phyloP scores from a whole-genome alignment of 352 stramenopile species.

The Pythium sukuiense region DNA sequence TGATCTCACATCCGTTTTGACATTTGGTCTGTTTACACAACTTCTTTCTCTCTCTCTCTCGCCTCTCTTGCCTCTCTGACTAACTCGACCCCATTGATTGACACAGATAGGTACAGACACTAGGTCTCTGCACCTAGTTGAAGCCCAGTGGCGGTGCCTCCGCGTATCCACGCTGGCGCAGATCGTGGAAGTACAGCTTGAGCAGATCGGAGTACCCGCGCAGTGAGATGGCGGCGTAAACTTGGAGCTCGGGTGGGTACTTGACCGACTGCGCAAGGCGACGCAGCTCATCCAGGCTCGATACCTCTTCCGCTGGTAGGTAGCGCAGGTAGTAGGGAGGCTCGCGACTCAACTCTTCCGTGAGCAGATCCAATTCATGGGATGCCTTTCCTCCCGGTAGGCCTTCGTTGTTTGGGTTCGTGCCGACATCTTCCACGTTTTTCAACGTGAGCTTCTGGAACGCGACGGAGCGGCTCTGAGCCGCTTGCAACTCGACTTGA shows the following conservation, averaged over 20 bases:
- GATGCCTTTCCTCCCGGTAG: slow-evolving; percentile 54
- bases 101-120: background rate
- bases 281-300: slow-evolving; percentile 57
- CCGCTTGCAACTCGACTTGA: slow-evolving; percentile 51
- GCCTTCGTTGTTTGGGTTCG: slow-evolving; percentile 46
- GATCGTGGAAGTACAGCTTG: slow-evolving; percentile 64
- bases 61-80: background rate
- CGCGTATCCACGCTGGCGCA: slow-evolving; percentile 44
- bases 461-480: slow-evolving; percentile 46
- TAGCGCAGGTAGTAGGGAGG: slow-evolving; percentile 77
- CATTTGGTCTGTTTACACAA: background rate
- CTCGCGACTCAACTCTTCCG: slow-evolving; percentile 56
- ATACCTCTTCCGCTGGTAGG: slow-evolving; percentile 61
- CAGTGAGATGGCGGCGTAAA: slow-evolving; percentile 64
- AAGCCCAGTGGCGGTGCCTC: slow-evolving; percentile 57
- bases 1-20: background rate
- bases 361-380: slow-evolving; percentile 56
- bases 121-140: background rate
- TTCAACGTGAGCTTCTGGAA: slow-evolving; percentile 58
- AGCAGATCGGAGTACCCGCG: slow-evolving; percentile 62
- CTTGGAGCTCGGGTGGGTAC: slow-evolving; percentile 53
- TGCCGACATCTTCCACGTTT: slow-evolving; percentile 29
- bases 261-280: slow-evolving; percentile 52
- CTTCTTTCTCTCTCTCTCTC: background rate
- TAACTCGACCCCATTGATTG: background rate